Conservation (phyloP, 257 asterid species). For the Vinca minor region DNA sequence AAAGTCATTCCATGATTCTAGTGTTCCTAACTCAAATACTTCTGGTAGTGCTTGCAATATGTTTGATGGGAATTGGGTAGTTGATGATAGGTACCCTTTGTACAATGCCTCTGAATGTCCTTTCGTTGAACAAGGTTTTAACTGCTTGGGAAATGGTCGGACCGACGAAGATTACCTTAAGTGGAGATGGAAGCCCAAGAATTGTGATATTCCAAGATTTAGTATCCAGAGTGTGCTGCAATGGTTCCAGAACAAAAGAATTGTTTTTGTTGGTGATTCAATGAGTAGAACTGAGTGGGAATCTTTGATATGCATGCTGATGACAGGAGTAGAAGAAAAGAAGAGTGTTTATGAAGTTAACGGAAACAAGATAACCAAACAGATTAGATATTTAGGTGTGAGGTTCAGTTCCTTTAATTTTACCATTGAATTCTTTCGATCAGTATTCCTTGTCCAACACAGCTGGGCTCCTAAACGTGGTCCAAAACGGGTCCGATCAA, state of each 20-base stretch:
- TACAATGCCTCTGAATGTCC: constrained; percentile 76
- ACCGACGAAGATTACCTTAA: constrained; percentile 46
- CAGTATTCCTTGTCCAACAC: constrained; percentile 71
- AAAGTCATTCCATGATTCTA: constrained; percentile 32
- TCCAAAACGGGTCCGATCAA: constrained; percentile 55
- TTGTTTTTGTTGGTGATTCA: constrained; percentile 76
- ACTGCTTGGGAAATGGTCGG: constrained; percentile 65
- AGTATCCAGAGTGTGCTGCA: constrained; percentile 34
- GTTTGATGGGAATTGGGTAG: constrained; percentile 60
- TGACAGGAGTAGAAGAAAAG: constrained; percentile 63
- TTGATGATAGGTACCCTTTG: constrained; percentile 46
- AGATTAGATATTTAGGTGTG: constrained; percentile 56
- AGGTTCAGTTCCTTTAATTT: constrained; percentile 59
- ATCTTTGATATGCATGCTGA: constrained; percentile 65
- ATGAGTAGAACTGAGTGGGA: constrained; percentile 89
- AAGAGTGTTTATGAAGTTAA: constrained; percentile 58
- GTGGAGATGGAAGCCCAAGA: constrained; percentile 79
- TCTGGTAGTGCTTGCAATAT: constrained; percentile 38
- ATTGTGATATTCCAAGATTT: constrained; percentile 50
- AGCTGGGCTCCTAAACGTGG: constrained; percentile 49
- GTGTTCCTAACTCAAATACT: constrained; percentile 24
- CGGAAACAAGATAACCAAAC: constrained; percentile 53
- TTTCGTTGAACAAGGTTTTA: constrained; percentile 64
- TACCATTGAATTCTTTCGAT: constrained; percentile 58
- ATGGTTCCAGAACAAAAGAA: constrained; percentile 41